Evolutionary conservation across 805 yeast species (phyloP), one percentile per base, ranked within the genome.

Genomic region (Hagleromyces aurorensis): DNA sequence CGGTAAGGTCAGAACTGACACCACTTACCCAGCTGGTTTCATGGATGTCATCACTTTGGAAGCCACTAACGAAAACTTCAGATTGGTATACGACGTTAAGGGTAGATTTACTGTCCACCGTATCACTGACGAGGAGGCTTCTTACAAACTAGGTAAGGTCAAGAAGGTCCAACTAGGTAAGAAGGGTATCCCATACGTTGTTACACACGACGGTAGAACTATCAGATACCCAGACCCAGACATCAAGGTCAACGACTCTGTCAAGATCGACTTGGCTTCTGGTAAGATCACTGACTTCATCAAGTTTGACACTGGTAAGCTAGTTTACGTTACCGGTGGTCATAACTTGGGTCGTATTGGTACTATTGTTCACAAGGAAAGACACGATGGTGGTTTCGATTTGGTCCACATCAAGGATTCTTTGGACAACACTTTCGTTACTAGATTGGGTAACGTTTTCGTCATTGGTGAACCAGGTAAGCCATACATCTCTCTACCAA

Each of bases 31-130:
- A 67, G 82, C 97, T 62, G 98, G 98, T 62, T 89, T 91, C 84
- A 87, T 87, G 97, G 98, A 89, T 66, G 97, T 91, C 56, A 85
- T 89, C 70, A 55, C 94, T 51, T 73, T 89, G 61, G 97, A 89
- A 65, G 95, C 94, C 64, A 89, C 98, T 70, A 85, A 86, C 70
- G 98, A 89, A 75, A 80, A 89, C 89, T 89, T 89, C 85, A 87
- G 98, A 77, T 82, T 89, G 64, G 81, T 89, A 61, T 89, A 86
- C 78, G 98, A 89, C 65, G 78, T 85, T 65, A 89, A 89, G 77
- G 98, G 97, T 71, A 87, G 96, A 75, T 89, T 87, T 60, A 91
- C 98, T 61, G 93, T 89, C 60, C 98, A 89, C 94, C 86, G 98
- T 75, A 89, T 89, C 72, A 83, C 96, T 52, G 91, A 85, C 52